Base-by-base conservation (phyloP, 163 green algal genomes). In the Coccomyxa subellipsoidea region DNA sequence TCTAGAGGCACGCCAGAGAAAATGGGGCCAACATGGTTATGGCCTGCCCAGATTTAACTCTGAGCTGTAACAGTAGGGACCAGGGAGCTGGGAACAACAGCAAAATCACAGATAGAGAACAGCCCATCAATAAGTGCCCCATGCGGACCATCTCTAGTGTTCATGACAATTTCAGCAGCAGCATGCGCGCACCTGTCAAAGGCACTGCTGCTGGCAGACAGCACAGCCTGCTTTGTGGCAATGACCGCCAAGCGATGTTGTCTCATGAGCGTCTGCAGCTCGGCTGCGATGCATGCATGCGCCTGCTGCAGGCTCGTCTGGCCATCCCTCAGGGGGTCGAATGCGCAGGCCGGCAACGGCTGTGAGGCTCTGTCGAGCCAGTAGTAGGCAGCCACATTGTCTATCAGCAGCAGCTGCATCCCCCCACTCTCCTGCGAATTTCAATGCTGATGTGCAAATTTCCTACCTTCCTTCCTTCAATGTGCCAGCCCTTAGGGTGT, bases 311-410 rank as follows among this genome's bases (percentile, higher is more conserved):
- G 79, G 3, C 72, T 76, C 38, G 85, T 47, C 8, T 77, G 71
- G 0, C 75, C 40, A 7, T 78, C 79, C 37, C 79, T 53, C 79
- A 9, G 36, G 79, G 32, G 36, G 29, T 73, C 29, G 18, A 73
- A 18, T 6, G 66, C 27, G 25, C 7, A 79, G 21, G 32, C 29
- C 37, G 59, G 35, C 38, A 38, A 18, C 34, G n/a, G 27, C 23
- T 71, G 69, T 15, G 39, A 35, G 32, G 37, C 27, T 37, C 54
- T 80, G 36, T 90, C 86, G 37, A 90, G 38, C 78, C 81, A 90
- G 69, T 89, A 86, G 77, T 80, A 85, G 37, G 86, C 84, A 0
- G 82, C 70, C 23, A 90, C 53, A 34, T 90, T 90, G 79, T 90
- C 86, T 10, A 90, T 38, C 12, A 88, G 77, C 71, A 90, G 80